Percentiles rank a stretch among this genome's conserved stretches.
Conservation (phyloP, 495 filamentous ascomycete genomes). For the Aspergillus hancockii region DNA sequence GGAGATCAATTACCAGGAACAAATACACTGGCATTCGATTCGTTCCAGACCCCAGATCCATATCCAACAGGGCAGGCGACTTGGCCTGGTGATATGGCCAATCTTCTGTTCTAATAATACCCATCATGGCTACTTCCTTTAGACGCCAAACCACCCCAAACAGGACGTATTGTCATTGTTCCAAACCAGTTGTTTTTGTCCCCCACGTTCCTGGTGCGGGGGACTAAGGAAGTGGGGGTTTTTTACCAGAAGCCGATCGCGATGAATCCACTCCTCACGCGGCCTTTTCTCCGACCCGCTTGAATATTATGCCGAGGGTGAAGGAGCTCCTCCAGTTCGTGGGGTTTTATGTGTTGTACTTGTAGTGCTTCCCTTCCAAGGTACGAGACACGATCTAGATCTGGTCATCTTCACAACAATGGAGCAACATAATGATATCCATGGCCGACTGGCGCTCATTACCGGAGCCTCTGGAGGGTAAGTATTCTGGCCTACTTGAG, state of each 20-base stretch:
- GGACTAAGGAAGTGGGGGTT: background rate
- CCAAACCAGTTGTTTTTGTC: background rate
- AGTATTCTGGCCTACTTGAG: slow-evolving; percentile 8
- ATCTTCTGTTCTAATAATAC: slow-evolving; percentile 40
- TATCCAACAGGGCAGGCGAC: slow-evolving; percentile 34
- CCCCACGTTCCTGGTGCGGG: slow-evolving; percentile 6
- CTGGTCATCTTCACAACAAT: background rate
- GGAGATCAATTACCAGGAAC: slow-evolving; percentile 42
- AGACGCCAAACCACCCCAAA: background rate
- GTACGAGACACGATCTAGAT: background rate
- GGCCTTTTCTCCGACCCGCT: slow-evolving; percentile 8
- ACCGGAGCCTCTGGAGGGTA: slow-evolving; percentile 70
- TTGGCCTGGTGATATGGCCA: slow-evolving; percentile 47
- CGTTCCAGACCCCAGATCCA: slow-evolving; percentile 38
- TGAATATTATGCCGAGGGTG: slow-evolving; percentile 1
- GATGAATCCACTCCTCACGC: background rate
- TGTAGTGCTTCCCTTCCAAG: background rate
- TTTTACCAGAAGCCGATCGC: background rate
- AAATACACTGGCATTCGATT: slow-evolving; percentile 39
- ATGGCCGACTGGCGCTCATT: slow-evolving; percentile 60
- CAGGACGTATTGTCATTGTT: background rate
- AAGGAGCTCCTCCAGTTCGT: background rate
- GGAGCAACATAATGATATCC: slow-evolving; percentile 48
- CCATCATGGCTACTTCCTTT: background rate
- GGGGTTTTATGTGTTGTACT: background rate